Conservation (phyloP, 1,284 basidiomycete species). For the Boletellus deceptivus region DNA sequence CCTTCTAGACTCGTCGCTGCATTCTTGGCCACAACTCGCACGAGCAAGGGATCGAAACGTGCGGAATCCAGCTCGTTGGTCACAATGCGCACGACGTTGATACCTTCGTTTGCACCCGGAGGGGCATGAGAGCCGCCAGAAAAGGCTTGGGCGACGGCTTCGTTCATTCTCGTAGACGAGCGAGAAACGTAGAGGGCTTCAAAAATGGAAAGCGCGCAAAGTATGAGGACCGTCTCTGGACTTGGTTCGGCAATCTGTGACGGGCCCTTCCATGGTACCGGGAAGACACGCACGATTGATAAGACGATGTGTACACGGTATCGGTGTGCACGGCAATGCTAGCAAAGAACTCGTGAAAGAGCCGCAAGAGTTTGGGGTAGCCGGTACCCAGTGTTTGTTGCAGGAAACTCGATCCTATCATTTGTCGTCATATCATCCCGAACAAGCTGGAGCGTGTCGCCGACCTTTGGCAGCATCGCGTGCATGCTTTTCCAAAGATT, state of each 20-base stretch:
- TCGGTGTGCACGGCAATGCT: conserved; percentile 95
- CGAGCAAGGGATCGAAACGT: conserved; percentile 87
- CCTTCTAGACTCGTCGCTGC: conserved; percentile 65
- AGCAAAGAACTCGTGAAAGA: conserved; percentile 95
- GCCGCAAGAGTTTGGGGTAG: conserved; percentile 81
- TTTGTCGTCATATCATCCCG: neutral
- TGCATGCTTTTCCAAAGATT: conserved; percentile 76
- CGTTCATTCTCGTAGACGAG: conserved; percentile 79
- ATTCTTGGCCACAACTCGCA: conserved; percentile 75
- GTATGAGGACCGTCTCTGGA: conserved; percentile 85
- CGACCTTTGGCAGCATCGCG: conserved; percentile 74
- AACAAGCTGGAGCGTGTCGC: conserved; percentile 10
- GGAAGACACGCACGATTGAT: conserved; percentile 67
- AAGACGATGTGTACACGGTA: conserved; percentile 77
- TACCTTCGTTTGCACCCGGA: conserved; percentile 74
- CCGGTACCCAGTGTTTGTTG: conserved; percentile 84
- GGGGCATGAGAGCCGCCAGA: conserved; percentile 62
- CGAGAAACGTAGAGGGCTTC: conserved; percentile 84
- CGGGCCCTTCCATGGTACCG: neutral
- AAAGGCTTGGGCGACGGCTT: conserved; percentile 74
- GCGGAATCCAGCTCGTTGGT: conserved; percentile 92
- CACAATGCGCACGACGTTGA: conserved; percentile 71
- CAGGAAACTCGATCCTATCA: conserved; percentile 73
- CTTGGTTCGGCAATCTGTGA: conserved; percentile 71
- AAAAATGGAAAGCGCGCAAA: conserved; percentile 79